phyloP scores from a whole-genome alignment of 192 early-diverging fungal species.

The Mortierella antarctica region DNA sequence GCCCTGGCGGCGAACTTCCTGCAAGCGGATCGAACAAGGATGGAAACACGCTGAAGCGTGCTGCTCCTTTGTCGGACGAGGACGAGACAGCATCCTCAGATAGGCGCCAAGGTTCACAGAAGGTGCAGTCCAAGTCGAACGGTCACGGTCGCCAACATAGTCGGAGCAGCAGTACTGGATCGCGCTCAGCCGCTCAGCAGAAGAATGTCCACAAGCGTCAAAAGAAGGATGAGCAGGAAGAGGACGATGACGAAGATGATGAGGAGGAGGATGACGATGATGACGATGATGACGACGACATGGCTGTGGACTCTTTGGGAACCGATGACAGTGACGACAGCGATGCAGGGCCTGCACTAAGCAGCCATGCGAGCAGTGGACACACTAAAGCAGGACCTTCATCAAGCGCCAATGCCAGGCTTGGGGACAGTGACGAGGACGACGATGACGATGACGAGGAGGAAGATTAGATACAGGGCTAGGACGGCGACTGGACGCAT shows the following conservation, averaged over 20 bases:
- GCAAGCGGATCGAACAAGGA: constrained; percentile 18
- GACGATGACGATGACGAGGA: constrained; percentile 50
- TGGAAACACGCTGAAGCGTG: constrained; percentile 35
- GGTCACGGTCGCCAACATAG: constrained; percentile 42
- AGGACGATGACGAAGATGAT: constrained; percentile 37
- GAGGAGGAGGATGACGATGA: constrained; percentile 44
- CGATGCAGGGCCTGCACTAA: constrained; percentile 23
- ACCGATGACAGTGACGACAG: constrained; percentile 51
- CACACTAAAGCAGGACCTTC: constrained; percentile 9
- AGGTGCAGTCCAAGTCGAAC: constrained; percentile 31
- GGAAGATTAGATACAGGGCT: constrained; percentile 15
- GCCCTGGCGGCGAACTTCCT: constrained; percentile 55
- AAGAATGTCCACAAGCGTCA: constrained; percentile 36
- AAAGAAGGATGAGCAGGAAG: constrained; percentile 43
- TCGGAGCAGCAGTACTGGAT: constrained; percentile 43
- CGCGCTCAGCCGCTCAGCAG: constrained; percentile 27
- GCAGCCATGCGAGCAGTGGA: background rate
- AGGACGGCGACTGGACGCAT: background rate
- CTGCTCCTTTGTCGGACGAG: constrained; percentile 43
- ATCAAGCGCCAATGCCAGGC: constrained; percentile 30
- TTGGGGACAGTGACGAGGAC: constrained; percentile 38
- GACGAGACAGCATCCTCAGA: constrained; percentile 35
- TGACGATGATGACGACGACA: constrained; percentile 45
- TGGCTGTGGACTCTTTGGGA: constrained; percentile 36
- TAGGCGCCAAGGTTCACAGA: constrained; percentile 6